Base-by-base conservation (phyloP, 2,329 filamentous ascomycete species). In the Emmonsia crescens region DNA sequence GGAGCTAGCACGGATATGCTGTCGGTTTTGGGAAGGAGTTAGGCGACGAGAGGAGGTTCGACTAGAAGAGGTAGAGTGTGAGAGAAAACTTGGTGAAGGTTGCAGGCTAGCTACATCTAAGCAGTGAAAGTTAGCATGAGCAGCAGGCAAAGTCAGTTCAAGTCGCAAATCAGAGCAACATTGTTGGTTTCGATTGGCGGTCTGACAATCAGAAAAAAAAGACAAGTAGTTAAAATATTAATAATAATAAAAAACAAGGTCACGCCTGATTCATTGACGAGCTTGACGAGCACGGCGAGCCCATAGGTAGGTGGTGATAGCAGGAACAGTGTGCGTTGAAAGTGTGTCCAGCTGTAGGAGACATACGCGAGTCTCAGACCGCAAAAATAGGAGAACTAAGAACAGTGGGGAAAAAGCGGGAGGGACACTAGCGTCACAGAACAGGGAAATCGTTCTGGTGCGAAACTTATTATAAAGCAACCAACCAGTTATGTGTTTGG, bases 1-100 rank as follows among this genome's bases (percentile, higher is more conserved):
- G 60, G 87, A 89, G 74, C 85, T 89, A 61, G 87, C 84, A 66
- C 87, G 84, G 70, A 73, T 88, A 85, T 88, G 76, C 80, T 86
- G 69, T 84, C 56, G 85, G 82, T 66, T 83, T 78, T 60, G 78
- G 60, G 75, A 71, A 61, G 75, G 70, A 66, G 85, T 82, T 52
- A 78, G 70, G 61, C 77, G 80, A 42, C 80, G 76, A 68, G 88
- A 83, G 33, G 88, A 83, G 31, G 87, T 77, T 68, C 86, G 84
- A 52, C 82, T 81, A 44, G 83, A 82, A 44, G 85, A 87, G 64
- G 83, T 82, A 59, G 85, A 83, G 66, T 84, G 80, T 66, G 82
- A 79, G 67, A 36, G 27, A 57, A 21, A 42, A 57, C 46, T 42
- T 49, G 55, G 27, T 16, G 46, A 49, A 4, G 56, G 54, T 38